A percentile compares a stretch with the other conserved stretches of the same genome.
phyloP scores from a whole-genome alignment of 805 yeast species.

The Ascoidea tarda region DNA sequence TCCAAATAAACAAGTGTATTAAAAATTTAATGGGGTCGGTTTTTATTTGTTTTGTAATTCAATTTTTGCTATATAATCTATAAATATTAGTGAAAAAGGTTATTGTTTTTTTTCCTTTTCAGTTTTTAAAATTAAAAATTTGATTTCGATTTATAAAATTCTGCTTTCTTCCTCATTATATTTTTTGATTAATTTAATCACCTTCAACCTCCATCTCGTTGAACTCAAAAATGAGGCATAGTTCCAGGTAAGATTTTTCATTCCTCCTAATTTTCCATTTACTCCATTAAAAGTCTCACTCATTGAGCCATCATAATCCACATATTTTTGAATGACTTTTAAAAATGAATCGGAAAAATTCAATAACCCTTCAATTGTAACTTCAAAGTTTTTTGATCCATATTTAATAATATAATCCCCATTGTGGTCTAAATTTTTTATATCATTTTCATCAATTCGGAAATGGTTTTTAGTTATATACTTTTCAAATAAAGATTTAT shows the following conservation, averaged over 20 bases:
- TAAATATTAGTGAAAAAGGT: too few species aligned
- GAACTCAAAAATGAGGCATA: conserved; percentile 68
- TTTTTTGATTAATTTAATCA: not conserved
- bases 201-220: conserved; percentile 19
- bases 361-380: conserved; percentile 30
- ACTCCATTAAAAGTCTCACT: conserved; percentile 80
- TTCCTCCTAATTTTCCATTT: conserved; percentile 81
- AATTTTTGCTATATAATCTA: too few species aligned
- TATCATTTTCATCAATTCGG: conserved; percentile 1
- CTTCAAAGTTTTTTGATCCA: conserved; percentile 27
- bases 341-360: conserved; percentile 56
- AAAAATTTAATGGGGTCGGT: too few species aligned
- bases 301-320: conserved; percentile 54
- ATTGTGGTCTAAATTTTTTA: not conserved
- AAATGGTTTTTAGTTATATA: conserved; percentile 12
- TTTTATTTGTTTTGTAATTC: too few species aligned
- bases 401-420: conserved; percentile 13
- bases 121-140: too few species aligned
- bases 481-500: conserved; percentile 19
- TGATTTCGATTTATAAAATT: too few species aligned
- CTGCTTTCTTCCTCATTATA: conserved; percentile 8
- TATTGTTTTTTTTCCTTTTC: too few species aligned
- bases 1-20: too few species aligned
- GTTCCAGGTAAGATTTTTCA: conserved; percentile 81
- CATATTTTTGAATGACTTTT: conserved; percentile 42